Base-by-base conservation (phyloP, 2,329 filamentous ascomycete genomes). In the Chaetomiaceae sp. region DNA sequence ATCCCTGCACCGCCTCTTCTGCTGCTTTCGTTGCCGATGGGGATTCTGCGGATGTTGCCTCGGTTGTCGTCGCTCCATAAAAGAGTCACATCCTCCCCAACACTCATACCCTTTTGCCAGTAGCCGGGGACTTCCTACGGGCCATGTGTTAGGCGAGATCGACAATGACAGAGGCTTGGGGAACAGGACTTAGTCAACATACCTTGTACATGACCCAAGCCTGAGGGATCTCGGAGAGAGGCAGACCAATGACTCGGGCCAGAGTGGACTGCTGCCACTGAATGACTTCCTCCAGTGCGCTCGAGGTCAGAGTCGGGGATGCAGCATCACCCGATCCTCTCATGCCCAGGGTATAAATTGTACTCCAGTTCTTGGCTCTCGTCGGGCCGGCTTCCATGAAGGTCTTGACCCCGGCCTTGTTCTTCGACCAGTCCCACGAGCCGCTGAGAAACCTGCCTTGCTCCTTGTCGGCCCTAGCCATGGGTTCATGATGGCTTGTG, bases 61-160 rank as follows among this genome's bases (percentile, higher is more conserved):
- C 73, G 78, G 61, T 83, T 85, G 61, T 85, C 82, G 57, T 85
- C 81, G 0, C 79, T 74, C 75, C 79, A 85, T 3, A 85, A 67
- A 4, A 85, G 68, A 0, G 78, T 84, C 30, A 85, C 75, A 59
- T 82, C 75, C 25, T 85, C 81, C 0, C 78, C 76, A 2, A 86
- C 79, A 5, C 71, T 66, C 68, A 82, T 75, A 13, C 79, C 78
- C 14, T 73, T 71, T 57, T 80, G 73, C 57, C 76, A 81, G 60
- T 82, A 82, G 10, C 73, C 75, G 38, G 76, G 75, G 0, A 83
- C 78, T 55, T 68, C 66, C 58, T 58, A 27, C 23, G 3, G 2
- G 12, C 31, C 10, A 5, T 4, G 30, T 12, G 30, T 33, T 2
- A 33, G 30, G 5, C 30, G 30, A 33, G 1, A 7, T 33, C 4